phyloP scores from a whole-genome alignment of 495 filamentous ascomycete genomes.

The Tuber magnatum region DNA sequence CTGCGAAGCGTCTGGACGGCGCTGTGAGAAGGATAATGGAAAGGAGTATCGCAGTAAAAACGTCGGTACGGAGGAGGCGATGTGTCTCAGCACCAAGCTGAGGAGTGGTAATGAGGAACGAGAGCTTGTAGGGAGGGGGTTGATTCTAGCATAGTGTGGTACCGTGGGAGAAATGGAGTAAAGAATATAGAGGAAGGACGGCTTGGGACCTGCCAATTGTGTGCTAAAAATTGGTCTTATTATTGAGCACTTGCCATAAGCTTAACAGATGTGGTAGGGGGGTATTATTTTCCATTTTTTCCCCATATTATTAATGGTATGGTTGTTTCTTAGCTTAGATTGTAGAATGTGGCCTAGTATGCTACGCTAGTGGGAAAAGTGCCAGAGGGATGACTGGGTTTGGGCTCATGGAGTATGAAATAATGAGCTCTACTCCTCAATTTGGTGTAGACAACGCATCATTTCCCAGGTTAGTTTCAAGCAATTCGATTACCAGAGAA shows the following conservation, averaged over 20 bases:
- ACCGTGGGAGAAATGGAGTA: not conserved
- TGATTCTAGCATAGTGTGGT: not conserved
- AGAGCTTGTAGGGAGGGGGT: not conserved
- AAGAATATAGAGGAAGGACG: not conserved
- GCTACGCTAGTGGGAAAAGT: not conserved
- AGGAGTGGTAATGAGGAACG: not conserved
- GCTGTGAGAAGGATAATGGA: not conserved
- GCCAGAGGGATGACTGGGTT: not conserved
- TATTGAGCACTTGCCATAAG: too few relatives aligned
- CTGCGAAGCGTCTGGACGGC: not conserved
- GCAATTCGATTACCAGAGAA: too few relatives aligned
- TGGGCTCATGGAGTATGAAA: not conserved
- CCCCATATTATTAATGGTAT: too few relatives aligned
- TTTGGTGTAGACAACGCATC: not conserved
- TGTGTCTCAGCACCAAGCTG: not conserved
- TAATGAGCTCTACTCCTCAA: not conserved
- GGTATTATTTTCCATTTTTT: too few relatives aligned
- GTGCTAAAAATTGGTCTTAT: too few relatives aligned
- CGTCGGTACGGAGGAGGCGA: not conserved
- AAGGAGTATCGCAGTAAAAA: not conserved
- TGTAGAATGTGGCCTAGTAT: not conserved
- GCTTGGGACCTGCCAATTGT: not conserved
- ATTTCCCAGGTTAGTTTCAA: too few relatives aligned
- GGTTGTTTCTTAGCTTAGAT: too few relatives aligned
- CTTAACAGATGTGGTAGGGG: too few relatives aligned